Percentiles rank a stretch among this genome's conserved stretches.
phyloP scores from a whole-genome alignment of 1,139 yeast genomes.

The Wickerhamomyces sp. region DNA sequence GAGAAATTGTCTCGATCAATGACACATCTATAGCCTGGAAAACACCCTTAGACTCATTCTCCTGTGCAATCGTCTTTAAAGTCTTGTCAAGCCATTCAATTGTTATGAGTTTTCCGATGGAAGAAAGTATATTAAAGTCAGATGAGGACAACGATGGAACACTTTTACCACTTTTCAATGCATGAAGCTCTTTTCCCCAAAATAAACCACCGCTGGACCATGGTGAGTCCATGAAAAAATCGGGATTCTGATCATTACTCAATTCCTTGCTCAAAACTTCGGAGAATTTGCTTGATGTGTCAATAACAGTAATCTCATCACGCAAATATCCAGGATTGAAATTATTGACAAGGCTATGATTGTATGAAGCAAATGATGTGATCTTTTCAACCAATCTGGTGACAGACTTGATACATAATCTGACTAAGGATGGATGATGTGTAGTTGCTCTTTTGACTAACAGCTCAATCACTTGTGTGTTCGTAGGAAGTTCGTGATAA shows the following conservation, averaged over 20 bases:
- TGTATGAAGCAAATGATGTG: slow-evolving; percentile 46
- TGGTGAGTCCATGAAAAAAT: slow-evolving; percentile 53
- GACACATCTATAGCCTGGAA: slow-evolving; percentile 61
- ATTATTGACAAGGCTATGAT: slow-evolving; percentile 45
- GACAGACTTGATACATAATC: slow-evolving; percentile 59
- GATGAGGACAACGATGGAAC: slow-evolving; percentile 24
- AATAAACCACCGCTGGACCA: slow-evolving; percentile 68
- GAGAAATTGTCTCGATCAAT: slow-evolving; percentile 41
- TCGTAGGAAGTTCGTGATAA: slow-evolving; percentile 46
- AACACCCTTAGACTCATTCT: slow-evolving; percentile 56
- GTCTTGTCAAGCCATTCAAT: slow-evolving; percentile 56
- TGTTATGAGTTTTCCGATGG: slow-evolving; percentile 43
- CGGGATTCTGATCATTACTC: slow-evolving; percentile 42
- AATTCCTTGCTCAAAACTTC: slow-evolving; percentile 49
- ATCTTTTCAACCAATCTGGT: slow-evolving; percentile 51
- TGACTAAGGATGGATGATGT: slow-evolving; percentile 70
- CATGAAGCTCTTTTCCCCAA: slow-evolving; percentile 63
- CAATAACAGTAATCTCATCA: slow-evolving; percentile 36
- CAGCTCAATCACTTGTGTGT: slow-evolving; percentile 38
- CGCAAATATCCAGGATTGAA: slow-evolving; percentile 40
- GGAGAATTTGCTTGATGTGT: slow-evolving; percentile 35
- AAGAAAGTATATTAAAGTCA: slow-evolving; percentile 39
- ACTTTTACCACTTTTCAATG: slow-evolving; percentile 30
- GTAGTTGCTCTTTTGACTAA: slow-evolving; percentile 53
- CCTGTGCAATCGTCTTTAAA: slow-evolving; percentile 54